Percentiles rank a stretch among this genome's conserved stretches.
phyloP scores from a whole-genome alignment of 2,329 filamentous ascomycete genomes.

The Fusarium fujikuroi region DNA sequence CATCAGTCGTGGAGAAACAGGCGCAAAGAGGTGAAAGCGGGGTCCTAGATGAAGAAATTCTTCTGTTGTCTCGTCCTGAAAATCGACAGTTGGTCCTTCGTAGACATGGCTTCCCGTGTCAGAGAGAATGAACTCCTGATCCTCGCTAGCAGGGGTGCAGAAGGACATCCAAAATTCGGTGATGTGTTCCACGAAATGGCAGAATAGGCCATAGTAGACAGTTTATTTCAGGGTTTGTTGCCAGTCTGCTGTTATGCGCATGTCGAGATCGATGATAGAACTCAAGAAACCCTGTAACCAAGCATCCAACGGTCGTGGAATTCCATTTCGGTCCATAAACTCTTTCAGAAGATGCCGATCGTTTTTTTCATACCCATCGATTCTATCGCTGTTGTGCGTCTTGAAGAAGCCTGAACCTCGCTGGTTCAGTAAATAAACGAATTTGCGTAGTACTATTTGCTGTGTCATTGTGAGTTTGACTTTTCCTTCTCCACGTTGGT shows the following conservation, averaged over 20 bases:
- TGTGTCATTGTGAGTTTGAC: neutral
- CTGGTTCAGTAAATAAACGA: neutral
- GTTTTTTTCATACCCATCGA: rapidly evolving
- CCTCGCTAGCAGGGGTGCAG: neutral
- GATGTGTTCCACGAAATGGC: neutral
- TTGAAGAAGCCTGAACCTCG: neutral
- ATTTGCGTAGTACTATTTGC: neutral
- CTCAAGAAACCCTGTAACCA: neutral
- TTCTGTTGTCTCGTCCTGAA: neutral
- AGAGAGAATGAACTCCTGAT: neutral
- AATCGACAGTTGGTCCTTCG: neutral
- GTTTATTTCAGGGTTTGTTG: neutral
- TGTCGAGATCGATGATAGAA: neutral
- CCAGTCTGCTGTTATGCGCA: neutral
- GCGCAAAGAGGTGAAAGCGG: neutral
- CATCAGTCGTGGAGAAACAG: neutral
- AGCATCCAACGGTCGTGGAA: neutral
- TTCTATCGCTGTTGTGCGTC: neutral
- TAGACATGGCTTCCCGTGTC: neutral
- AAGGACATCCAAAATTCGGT: neutral
- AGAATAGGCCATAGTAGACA: neutral
- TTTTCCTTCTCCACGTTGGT: neutral
- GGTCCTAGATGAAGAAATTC: rapidly evolving
- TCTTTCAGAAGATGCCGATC: neutral
- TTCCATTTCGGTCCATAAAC: neutral